These are phyloP conservation scores for Colletotrichum phormii DNA, from an alignment of 2,329 filamentous ascomycete species.

Conservation along the genomic window DNA sequence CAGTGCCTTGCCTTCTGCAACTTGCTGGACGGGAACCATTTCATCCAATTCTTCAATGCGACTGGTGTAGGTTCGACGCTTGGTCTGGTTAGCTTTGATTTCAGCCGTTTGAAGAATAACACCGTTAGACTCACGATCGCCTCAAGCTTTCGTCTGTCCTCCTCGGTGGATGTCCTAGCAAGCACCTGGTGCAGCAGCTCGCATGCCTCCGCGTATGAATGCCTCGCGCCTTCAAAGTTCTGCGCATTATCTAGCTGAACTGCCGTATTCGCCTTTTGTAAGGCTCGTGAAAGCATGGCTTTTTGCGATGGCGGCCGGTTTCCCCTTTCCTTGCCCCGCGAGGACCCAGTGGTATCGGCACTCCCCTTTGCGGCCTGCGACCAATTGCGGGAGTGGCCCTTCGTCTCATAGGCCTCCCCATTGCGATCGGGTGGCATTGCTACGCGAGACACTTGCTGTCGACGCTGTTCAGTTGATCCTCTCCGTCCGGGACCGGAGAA, in stretches of 20 bases:
- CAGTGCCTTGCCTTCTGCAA: constrained; percentile 76
- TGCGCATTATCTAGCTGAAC: constrained; percentile 96
- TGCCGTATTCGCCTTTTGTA: constrained; percentile 95
- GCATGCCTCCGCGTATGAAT: constrained; percentile 93
- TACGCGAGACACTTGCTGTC: neutral
- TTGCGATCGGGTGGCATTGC: constrained; percentile 47
- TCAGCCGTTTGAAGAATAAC: neutral
- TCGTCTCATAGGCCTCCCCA: constrained; percentile 41
- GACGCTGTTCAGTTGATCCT: constrained; percentile 24
- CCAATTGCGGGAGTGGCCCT: constrained; percentile 59
- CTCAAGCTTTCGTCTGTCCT: constrained; percentile 91
- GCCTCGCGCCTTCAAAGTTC: constrained; percentile 90
- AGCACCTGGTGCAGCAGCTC: constrained; percentile 89
- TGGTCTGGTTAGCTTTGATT: constrained; percentile 23
- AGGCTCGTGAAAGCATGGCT: constrained; percentile 93
- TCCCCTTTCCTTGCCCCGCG: constrained; percentile 48
- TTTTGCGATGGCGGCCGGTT: constrained; percentile 79
- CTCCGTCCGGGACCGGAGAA: constrained; percentile 22
- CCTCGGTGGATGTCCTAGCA: constrained; percentile 82
- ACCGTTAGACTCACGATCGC: constrained; percentile 78
- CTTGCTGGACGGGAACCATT: constrained; percentile 65
- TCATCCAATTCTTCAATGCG: constrained; percentile 88
- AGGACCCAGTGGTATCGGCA: constrained; percentile 53
- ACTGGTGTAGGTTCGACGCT: constrained; percentile 91
- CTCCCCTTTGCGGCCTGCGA: constrained; percentile 59